Percentiles rank a stretch among this genome's conserved stretches.
Conservation (phyloP, 176 grass and related monocot genomes). For the Paspalum notatum region DNA sequence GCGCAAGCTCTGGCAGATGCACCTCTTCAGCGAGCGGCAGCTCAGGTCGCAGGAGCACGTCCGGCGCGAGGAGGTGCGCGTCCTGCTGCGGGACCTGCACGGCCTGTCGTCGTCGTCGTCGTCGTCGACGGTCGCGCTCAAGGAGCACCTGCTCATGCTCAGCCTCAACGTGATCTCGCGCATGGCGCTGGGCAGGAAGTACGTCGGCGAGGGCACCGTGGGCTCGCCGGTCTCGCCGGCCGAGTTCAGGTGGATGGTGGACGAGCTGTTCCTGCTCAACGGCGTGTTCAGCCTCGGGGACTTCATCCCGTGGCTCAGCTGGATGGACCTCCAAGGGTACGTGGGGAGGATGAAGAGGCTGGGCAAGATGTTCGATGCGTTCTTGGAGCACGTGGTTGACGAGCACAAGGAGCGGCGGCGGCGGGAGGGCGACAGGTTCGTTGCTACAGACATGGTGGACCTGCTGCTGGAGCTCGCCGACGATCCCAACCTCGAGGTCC, state of each 20-base stretch:
- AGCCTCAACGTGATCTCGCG: constrained; percentile 29
- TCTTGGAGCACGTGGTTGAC: constrained; percentile 64
- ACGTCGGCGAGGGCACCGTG: not conserved
- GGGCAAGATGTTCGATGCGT: constrained; percentile 52
- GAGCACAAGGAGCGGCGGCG: constrained; percentile 52
- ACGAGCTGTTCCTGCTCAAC: constrained; percentile 61
- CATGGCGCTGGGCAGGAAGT: constrained; percentile 64
- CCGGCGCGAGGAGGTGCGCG: constrained; percentile 40
- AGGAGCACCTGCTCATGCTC: not conserved
- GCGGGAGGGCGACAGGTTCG: constrained; percentile 44
- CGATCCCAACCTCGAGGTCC: constrained; percentile 54
- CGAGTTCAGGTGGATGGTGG: constrained; percentile 64
- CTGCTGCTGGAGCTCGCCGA: constrained; percentile 59
- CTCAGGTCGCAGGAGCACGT: constrained; percentile 52
- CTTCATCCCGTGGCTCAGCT: constrained; percentile 57
- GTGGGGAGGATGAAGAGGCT: constrained; percentile 62
- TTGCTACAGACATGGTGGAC: constrained; percentile 60
- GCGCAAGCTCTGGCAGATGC: constrained; percentile 47
- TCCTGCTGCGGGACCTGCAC: constrained; percentile 36
- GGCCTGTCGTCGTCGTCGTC: not conserved
- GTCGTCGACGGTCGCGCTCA: not conserved
- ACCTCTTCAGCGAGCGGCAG: constrained; percentile 46
- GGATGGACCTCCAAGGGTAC: constrained; percentile 56
- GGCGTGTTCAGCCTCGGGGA: constrained; percentile 65
- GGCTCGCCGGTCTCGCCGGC: constrained; percentile 42